A percentile compares a stretch with the other conserved stretches of the same genome.
phyloP scores from a whole-genome alignment of 208 protist genomes.

The Balamuthia mandrillaris region DNA sequence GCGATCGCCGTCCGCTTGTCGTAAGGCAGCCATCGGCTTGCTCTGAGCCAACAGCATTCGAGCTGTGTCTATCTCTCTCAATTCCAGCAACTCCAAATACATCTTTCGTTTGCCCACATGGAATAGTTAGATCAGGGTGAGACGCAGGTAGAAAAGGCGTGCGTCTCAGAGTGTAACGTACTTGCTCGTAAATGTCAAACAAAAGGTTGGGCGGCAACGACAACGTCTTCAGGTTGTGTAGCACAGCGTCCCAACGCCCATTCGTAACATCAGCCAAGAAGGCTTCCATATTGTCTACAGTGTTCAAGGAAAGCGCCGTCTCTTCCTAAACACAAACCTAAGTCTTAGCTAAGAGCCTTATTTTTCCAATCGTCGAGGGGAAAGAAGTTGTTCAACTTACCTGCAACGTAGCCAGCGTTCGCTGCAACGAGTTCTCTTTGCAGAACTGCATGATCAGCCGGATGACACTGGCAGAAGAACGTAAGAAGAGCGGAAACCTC shows the following conservation, averaged over 20 bases:
- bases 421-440: slow-evolving; percentile 36
- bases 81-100: slow-evolving; percentile 36
- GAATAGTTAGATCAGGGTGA: not conserved
- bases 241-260: slow-evolving; percentile 35
- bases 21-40: not conserved
- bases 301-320: slow-evolving; percentile 36
- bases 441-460: slow-evolving; percentile 46
- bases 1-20: not conserved
- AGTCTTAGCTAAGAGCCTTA: not conserved
- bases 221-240: slow-evolving; percentile 3
- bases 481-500: no score
- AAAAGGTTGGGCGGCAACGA: slow-evolving; percentile 3
- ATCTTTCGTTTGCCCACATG: not conserved
- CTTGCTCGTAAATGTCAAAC: slow-evolving; percentile 46
- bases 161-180: not conserved
- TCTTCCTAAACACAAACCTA: slow-evolving; percentile 36
- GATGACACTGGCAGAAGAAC: slow-evolving; percentile 49
- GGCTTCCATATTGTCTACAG: slow-evolving; percentile 24
- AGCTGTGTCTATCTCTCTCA: slow-evolving; percentile 44
- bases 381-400: not conserved
- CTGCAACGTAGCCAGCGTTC: slow-evolving; percentile 29
- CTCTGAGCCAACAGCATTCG: slow-evolving; percentile 32
- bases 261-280: slow-evolving; percentile 5
- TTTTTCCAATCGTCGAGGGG: not conserved
- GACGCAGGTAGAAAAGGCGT: not conserved